A percentile compares a stretch with the other conserved stretches of the same genome.
Conservation (phyloP, 495 filamentous ascomycete genomes). For the Penicillium bialowiezense region DNA sequence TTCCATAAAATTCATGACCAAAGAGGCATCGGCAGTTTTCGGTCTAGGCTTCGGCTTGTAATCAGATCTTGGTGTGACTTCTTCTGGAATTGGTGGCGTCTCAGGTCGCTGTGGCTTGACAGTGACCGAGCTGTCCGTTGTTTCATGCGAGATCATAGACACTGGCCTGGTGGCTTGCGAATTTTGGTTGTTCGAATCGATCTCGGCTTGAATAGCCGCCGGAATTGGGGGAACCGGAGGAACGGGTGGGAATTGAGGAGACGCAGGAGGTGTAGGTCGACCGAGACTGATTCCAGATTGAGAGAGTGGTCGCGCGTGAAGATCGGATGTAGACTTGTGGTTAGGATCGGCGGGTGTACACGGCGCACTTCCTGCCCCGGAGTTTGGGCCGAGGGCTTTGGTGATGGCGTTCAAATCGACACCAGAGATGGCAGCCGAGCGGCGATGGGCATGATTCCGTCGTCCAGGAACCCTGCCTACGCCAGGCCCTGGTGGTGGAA, state of each 20-base stretch:
- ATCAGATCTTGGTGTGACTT: slow-evolving; percentile 57
- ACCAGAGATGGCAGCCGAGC: slow-evolving; percentile 83
- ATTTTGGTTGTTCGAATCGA: slow-evolving; percentile 56
- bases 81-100: slow-evolving; percentile 59
- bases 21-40: slow-evolving; percentile 52
- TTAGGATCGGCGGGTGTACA: slow-evolving; percentile 56
- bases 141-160: slow-evolving; percentile 72
- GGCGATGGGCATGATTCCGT: slow-evolving; percentile 77
- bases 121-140: slow-evolving; percentile 61
- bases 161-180: slow-evolving; percentile 65
- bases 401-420: slow-evolving; percentile 76
- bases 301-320: slow-evolving; percentile 34
- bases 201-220: slow-evolving; percentile 21
- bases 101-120: slow-evolving; percentile 38
- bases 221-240: slow-evolving; percentile 23
- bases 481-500: slow-evolving; percentile 38
- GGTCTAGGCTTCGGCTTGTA: slow-evolving; percentile 45
- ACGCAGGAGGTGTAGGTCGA: slow-evolving; percentile 35
- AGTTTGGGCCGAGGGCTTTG: slow-evolving; percentile 46
- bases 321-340: slow-evolving; percentile 25
- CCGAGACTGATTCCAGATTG: slow-evolving; percentile 32
- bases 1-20: slow-evolving; percentile 32
- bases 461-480: slow-evolving; percentile 47
- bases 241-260: slow-evolving; percentile 30
- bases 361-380: slow-evolving; percentile 63